A percentile compares a stretch with the other conserved stretches of the same genome.
These are phyloP conservation scores for Oidiodendron maius DNA, from an alignment of 495 filamentous ascomycete genomes.

Conservation along the genomic window DNA sequence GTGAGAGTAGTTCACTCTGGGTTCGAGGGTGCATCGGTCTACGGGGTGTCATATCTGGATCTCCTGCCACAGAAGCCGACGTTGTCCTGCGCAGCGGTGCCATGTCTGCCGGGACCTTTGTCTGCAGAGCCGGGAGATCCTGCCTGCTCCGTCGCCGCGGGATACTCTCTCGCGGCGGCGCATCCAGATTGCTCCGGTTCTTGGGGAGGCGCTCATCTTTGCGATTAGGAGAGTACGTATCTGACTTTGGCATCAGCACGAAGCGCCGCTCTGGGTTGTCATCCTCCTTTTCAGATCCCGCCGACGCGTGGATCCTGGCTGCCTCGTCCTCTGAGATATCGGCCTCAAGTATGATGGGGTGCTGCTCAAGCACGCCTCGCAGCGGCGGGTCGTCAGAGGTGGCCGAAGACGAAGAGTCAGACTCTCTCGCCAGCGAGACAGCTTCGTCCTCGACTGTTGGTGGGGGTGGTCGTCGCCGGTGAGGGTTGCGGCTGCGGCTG, in stretches of 20 bases:
- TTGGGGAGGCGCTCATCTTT: conserved; percentile 4
- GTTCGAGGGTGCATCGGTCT: neutral
- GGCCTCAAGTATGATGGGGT: conserved; percentile 15
- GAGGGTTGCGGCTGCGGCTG: conserved; percentile 7
- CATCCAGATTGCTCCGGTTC: neutral
- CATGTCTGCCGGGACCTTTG: conserved; percentile 20
- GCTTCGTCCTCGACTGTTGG: conserved; percentile 23
- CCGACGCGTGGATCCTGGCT: conserved; percentile 13
- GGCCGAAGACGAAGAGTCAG: neutral
- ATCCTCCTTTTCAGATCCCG: conserved; percentile 11
- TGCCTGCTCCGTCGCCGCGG: conserved; percentile 19
- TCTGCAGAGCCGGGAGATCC: conserved; percentile 21
- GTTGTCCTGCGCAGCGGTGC: conserved; percentile 18
- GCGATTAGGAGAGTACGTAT: conserved; percentile 7
- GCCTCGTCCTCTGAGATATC: conserved; percentile 15
- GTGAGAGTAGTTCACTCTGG: conserved; percentile 16
- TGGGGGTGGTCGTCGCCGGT: conserved; percentile 9
- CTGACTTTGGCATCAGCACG: conserved; percentile 16
- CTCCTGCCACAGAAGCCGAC: conserved; percentile 9
- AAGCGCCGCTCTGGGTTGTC: conserved; percentile 17
- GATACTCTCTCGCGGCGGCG: conserved; percentile 2
- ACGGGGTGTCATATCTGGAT: conserved; percentile 4
- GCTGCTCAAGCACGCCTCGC: conserved; percentile 21
- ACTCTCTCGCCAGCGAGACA: conserved; percentile 19
- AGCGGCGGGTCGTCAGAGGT: conserved; percentile 20